Percentiles rank a stretch among this genome's conserved stretches.
phyloP scores from a whole-genome alignment of 495 filamentous ascomycete species.

The Penicillium simplicissimum region DNA sequence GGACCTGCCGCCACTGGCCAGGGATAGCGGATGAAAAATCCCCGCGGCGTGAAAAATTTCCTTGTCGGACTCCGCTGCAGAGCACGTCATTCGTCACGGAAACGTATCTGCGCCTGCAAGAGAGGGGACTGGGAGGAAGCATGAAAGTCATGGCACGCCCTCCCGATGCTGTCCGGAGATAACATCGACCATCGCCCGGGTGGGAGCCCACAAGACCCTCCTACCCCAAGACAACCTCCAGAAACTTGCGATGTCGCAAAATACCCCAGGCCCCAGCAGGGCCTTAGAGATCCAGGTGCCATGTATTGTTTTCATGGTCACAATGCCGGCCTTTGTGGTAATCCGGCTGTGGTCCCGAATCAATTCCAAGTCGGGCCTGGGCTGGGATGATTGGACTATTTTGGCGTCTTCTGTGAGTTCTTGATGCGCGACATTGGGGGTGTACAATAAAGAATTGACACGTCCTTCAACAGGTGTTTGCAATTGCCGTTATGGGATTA shows the following conservation, averaged over 20 bases:
- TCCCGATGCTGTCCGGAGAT: neutral
- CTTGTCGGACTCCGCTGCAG: neutral
- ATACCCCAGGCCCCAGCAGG: constrained; percentile 6
- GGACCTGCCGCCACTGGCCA: neutral
- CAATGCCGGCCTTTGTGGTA: constrained; percentile 5
- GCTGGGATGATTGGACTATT: constrained; percentile 8
- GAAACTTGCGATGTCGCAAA: neutral
- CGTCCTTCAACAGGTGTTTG: neutral
- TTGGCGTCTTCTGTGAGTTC: constrained; percentile 2
- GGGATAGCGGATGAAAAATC: neutral
- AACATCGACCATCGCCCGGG: neutral
- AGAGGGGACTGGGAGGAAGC: neutral
- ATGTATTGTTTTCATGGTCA: constrained; percentile 7
- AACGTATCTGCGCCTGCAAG: neutral
- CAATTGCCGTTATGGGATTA: constrained; percentile 14
- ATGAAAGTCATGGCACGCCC: neutral
- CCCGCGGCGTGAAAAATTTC: neutral
- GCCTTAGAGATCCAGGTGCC: constrained; percentile 8
- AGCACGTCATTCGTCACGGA: neutral
- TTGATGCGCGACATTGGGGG: neutral
- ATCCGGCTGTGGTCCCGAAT: constrained; percentile 7
- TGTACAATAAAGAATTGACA: neutral
- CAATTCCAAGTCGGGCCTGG: constrained; percentile 8
- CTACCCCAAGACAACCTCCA: neutral
- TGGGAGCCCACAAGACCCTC: neutral